Conservation (phyloP, 2,329 filamentous ascomycete genomes). For the Diplodia scrobiculata region DNA sequence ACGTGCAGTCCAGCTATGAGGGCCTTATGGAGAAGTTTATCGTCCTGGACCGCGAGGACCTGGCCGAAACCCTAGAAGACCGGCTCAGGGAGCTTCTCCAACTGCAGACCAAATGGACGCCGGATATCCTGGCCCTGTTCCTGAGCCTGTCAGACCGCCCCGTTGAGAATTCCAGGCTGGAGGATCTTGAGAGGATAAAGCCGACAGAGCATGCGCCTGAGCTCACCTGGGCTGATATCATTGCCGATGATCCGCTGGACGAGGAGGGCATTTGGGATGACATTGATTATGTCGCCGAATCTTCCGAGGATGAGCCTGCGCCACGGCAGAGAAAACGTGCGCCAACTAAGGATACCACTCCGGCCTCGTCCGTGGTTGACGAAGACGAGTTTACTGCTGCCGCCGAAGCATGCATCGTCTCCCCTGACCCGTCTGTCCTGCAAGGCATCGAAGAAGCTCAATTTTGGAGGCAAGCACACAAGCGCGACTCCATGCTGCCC, state of each 20-base stretch:
- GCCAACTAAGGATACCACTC: slow-evolving; percentile 35
- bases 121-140: slow-evolving; percentile 77
- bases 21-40: slow-evolving; percentile 81
- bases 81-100: slow-evolving; percentile 63
- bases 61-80: slow-evolving; percentile 68
- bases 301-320: slow-evolving; percentile 61
- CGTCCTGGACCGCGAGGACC: slow-evolving; percentile 73
- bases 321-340: slow-evolving; percentile 40
- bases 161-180: slow-evolving; percentile 66
- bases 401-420: slow-evolving; percentile 41
- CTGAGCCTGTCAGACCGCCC: slow-evolving; percentile 82
- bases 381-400: slow-evolving; percentile 44
- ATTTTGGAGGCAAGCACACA: slow-evolving; percentile 49
- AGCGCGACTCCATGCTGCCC: slow-evolving; percentile 1
- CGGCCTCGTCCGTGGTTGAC: slow-evolving; percentile 41
- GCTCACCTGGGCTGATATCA: slow-evolving; percentile 78
- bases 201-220: slow-evolving; percentile 51
- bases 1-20: slow-evolving; percentile 46
- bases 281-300: slow-evolving; percentile 66
- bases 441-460: slow-evolving; percentile 49
- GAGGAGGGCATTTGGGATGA: slow-evolving; percentile 70
- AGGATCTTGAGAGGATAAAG: slow-evolving; percentile 61
- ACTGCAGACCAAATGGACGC: slow-evolving; percentile 65
- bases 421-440: slow-evolving; percentile 38
- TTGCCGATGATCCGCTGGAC: slow-evolving; percentile 72